Conservation (phyloP, 768 basidiomycete species). For the Auricularia heimuer region DNA sequence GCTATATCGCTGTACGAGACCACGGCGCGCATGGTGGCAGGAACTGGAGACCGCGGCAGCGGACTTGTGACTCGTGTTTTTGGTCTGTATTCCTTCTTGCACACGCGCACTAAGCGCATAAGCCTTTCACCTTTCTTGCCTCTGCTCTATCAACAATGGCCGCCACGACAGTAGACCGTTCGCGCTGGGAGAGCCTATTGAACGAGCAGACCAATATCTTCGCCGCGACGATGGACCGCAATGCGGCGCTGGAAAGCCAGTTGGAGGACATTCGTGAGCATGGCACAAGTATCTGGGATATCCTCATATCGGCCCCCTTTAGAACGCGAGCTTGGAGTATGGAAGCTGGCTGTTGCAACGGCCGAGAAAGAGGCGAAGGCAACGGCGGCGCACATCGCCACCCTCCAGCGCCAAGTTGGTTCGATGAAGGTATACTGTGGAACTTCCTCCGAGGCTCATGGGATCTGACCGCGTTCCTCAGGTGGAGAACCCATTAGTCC, state of each 20-base stretch:
- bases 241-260: conserved; percentile 52
- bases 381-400: conserved; percentile 57
- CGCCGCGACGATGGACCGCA: conserved; percentile 45
- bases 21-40: not conserved
- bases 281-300: not conserved
- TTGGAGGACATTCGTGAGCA: conserved; percentile 40
- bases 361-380: conserved; percentile 53
- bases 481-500: conserved; percentile 40
- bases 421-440: conserved; percentile 19
- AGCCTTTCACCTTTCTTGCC: not conserved
- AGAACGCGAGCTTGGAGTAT: conserved; percentile 56
- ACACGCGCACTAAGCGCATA: not conserved
- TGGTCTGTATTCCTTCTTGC: not conserved
- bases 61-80: not conserved
- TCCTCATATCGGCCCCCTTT: not conserved
- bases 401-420: conserved; percentile 55
- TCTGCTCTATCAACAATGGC: not conserved
- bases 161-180: not conserved
- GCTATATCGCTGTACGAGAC: conserved; percentile 1
- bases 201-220: not conserved
- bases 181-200: not conserved
- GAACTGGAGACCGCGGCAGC: not conserved
- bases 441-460: conserved; percentile 2
- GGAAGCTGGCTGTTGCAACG: conserved; percentile 56
- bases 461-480: conserved; percentile 17